Percentiles rank a stretch among this genome's conserved stretches.
phyloP scores from a whole-genome alignment of 345 rosid genomes.

The Gossypium sturtianum region DNA sequence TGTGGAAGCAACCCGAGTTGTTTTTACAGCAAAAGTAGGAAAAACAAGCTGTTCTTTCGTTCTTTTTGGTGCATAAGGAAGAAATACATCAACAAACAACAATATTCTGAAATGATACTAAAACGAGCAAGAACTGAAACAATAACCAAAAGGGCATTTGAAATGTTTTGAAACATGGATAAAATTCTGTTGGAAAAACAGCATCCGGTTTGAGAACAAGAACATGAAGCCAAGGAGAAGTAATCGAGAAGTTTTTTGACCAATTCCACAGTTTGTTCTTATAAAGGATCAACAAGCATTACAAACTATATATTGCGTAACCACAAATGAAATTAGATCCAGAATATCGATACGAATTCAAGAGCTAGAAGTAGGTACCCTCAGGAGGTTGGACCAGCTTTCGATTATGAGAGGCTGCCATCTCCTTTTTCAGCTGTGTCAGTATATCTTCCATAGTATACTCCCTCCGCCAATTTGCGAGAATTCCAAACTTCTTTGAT shows the following conservation, averaged over 20 bases:
- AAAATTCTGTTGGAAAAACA: not conserved
- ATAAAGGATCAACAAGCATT: conserved; percentile 31
- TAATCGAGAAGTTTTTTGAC: conserved; percentile 31
- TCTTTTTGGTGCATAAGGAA: not conserved
- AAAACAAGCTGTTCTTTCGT: no score
- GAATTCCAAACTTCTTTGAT: conserved; percentile 59
- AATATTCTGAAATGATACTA: not conserved
- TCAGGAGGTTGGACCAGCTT: conserved; percentile 82
- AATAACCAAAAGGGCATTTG: not conserved
- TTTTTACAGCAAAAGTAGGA: no score
- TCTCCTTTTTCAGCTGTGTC: conserved; percentile 69
- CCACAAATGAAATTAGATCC: conserved; percentile 29
- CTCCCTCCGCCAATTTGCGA: conserved; percentile 72
- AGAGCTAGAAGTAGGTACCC: conserved; percentile 69
- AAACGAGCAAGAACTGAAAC: not conserved
- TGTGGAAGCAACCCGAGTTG: no score
- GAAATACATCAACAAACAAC: not conserved
- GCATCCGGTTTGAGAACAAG: conserved; percentile 18
- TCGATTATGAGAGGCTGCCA: conserved; percentile 64
- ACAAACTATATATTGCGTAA: conserved; percentile 37
- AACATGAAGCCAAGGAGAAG: conserved; percentile 28
- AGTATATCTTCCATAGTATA: conserved; percentile 77
- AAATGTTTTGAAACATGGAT: not conserved
- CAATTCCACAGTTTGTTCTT: conserved; percentile 32
- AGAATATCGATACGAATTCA: conserved; percentile 8